Evolutionary conservation across 2,329 filamentous ascomycete genomes (phyloP), one percentile per base, ranked within the genome.

Genomic region (Raffaelea ambrosiae): DNA sequence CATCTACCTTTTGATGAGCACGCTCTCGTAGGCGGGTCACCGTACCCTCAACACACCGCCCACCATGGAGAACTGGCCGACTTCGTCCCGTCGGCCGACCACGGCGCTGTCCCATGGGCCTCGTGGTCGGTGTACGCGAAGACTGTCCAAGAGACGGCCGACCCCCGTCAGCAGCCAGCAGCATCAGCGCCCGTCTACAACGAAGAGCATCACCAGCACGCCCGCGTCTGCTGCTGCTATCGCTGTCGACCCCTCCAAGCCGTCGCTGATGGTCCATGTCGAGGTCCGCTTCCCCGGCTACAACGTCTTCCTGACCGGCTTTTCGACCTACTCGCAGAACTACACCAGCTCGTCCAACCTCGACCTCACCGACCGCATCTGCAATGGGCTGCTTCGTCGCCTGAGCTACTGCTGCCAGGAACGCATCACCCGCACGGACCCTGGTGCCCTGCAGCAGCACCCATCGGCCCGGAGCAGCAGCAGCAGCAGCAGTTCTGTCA

Each of bases 351-450:
- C 74, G 2, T 56, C 65, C 3, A 58, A 56, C 31, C 66, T 77
- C 42, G 58, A 63, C 16, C 65, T 67, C 43, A 69, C 68, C 38
- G 67, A 72, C 48, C 63, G 67, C n/a, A 58, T 77, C 41, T 74
- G 70, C 55, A 65, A 69, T 35, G 72, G 67, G 2, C 58, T 78
- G n/a, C 57, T 77, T 13, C 66, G 68, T 23, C 71, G 72, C 36
- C 64, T 78, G 40, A 67, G 73, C 53, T 71, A 76, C 57, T 74
- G 71, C 62, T 70, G 67, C 49, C 59, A 69, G 38, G 74, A 78
- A 58, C 64, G 78, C 48, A 70, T 78, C 55, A 77, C 73, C 21
- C 69, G 74, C 49, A 70, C 68, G 51, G 74, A 78, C 56, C 67
- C 69, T 16, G 59, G 57, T 26, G 74, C 74, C 14, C 63, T 74